Evolutionary conservation across 2,329 filamentous ascomycete species (phyloP).

Genomic region (Fusarium algeriense): DNA sequence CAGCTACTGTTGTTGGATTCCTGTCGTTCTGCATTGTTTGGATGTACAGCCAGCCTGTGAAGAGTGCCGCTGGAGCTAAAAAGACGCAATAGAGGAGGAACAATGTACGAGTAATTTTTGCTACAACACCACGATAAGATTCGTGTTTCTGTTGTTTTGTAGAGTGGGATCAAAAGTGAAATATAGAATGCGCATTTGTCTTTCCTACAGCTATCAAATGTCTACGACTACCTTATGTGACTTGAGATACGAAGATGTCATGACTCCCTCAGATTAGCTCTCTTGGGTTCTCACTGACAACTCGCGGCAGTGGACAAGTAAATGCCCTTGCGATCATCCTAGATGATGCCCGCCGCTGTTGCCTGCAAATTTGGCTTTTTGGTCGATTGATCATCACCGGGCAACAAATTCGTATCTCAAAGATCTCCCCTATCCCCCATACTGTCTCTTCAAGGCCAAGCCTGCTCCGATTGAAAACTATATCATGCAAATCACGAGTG

Average conservation of each 20-base stretch:
- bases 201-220: conserved; percentile 14
- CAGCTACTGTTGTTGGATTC: conserved; percentile 85
- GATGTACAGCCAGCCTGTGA: conserved; percentile 75
- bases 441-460: conserved; percentile 41
- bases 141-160: conserved; percentile 32
- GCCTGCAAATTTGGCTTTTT: conserved; percentile 71
- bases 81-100: conserved; percentile 59
- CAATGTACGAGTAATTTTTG: conserved; percentile 32
- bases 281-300: conserved; percentile 67
- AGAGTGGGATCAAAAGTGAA: conserved; percentile 42
- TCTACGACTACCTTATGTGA: not conserved
- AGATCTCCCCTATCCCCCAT: conserved; percentile 4
- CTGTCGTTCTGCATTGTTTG: conserved; percentile 87
- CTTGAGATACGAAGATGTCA: conserved; percentile 31
- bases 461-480: conserved; percentile 69
- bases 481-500: conserved; percentile 52
- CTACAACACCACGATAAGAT: conserved; percentile 13
- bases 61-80: conserved; percentile 53
- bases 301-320: conserved; percentile 48
- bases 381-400: conserved; percentile 66
- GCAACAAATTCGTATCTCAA: conserved; percentile 43
- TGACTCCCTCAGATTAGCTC: conserved; percentile 68
- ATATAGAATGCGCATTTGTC: conserved; percentile 40
- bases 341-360: conserved; percentile 51
- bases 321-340: conserved; percentile 17